A percentile compares a stretch with the other conserved stretches of the same genome.
Evolutionary conservation across 495 filamentous ascomycete species (phyloP).

Genomic region (Neurospora sp.): DNA sequence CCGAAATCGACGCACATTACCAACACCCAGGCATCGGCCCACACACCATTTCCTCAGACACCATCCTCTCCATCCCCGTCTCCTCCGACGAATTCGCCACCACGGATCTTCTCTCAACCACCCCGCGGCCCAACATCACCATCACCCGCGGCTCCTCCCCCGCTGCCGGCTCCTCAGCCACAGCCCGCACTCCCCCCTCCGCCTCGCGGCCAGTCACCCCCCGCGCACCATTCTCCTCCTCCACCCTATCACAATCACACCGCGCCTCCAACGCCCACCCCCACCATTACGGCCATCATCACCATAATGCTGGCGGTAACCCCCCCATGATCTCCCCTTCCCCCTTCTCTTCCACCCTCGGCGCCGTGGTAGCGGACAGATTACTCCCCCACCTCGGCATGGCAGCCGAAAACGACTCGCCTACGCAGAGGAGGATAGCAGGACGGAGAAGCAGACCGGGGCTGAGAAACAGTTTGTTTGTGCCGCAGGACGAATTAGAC

Average conservation of each 20-base stretch:
- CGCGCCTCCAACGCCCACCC: conserved; percentile 17
- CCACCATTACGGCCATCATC: conserved; percentile 21
- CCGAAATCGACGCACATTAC: not conserved
- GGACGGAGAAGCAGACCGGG: conserved; percentile 23
- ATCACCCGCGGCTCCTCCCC: not conserved
- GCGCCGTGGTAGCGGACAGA: conserved; percentile 34
- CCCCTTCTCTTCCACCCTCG: conserved; percentile 37
- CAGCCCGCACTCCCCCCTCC: not conserved
- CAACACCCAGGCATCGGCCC: conserved; percentile 19
- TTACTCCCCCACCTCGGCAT: conserved; percentile 26
- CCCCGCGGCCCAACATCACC: conserved; percentile 6
- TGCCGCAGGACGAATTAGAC: conserved; percentile 23
- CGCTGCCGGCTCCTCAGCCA: not conserved
- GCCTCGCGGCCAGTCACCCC: conserved; percentile 21
- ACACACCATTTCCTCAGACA: conserved; percentile 28
- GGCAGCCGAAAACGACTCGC: not conserved
- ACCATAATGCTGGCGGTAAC: not conserved
- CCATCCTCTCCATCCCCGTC: conserved; percentile 19
- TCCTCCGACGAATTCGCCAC: conserved; percentile 14
- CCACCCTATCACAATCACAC: not conserved
- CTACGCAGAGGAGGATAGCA: conserved; percentile 8
- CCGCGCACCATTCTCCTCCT: conserved; percentile 9
- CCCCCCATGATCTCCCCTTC: conserved; percentile 35
- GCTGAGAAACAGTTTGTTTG: conserved; percentile 32
- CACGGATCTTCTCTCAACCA: conserved; percentile 7